A percentile compares a stretch with the other conserved stretches of the same genome.
phyloP scores from a whole-genome alignment of 441 rosid genomes.

The Populus hybrid region DNA sequence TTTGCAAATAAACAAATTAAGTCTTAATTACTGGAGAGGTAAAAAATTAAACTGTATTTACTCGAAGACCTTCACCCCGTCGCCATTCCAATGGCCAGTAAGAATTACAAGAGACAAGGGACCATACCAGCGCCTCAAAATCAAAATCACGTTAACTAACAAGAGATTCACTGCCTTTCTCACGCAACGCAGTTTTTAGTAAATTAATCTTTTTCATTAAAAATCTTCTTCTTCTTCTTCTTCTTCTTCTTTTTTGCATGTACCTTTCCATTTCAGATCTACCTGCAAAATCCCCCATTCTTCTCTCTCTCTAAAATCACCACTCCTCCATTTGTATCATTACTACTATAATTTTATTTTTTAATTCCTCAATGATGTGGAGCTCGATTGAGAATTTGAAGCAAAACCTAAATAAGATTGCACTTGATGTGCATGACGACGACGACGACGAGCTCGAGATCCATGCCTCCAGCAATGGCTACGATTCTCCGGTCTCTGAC shows the following conservation, averaged over 20 bases:
- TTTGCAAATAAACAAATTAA: too few species aligned
- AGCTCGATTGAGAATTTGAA: conserved; percentile 67
- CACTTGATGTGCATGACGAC: conserved; percentile 56
- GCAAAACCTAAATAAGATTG: conserved; percentile 80
- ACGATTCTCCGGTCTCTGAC: conserved; percentile 35
- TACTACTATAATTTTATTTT: neutral
- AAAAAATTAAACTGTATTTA: too few species aligned
- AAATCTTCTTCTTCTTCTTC: neutral
- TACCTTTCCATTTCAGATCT: conserved; percentile 11
- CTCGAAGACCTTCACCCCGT: too few species aligned
- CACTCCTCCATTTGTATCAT: neutral
- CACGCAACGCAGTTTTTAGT: too few species aligned
- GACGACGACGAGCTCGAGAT: conserved; percentile 32
- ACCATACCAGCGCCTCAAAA: too few species aligned
- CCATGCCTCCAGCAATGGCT: conserved; percentile 44
- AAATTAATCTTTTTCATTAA: neutral
- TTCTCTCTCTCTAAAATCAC: neutral
- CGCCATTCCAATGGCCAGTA: too few species aligned
- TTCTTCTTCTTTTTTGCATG: too few species aligned
- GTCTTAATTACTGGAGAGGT: too few species aligned
- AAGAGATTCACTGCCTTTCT: too few species aligned
- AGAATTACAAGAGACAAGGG: too few species aligned
- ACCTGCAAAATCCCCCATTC: neutral
- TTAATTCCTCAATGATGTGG: conserved; percentile 44
- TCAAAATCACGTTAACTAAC: too few species aligned